Base-by-base conservation (phyloP, 1,284 basidiomycete genomes). In the Bondarzewia mesenterica region DNA sequence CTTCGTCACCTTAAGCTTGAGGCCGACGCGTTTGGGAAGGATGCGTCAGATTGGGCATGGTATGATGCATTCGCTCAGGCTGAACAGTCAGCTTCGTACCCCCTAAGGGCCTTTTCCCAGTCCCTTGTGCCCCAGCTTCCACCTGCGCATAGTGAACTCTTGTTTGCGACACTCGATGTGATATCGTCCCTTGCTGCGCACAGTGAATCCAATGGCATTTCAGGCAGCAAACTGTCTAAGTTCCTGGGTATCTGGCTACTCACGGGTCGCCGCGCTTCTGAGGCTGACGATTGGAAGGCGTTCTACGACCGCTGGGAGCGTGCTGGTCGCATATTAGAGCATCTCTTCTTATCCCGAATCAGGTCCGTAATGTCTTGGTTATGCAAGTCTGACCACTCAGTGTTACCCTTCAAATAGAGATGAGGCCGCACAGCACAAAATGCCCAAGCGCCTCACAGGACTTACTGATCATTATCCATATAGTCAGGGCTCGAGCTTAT, bases 231-330 rank as follows among this genome's bases (percentile, higher is more conserved):
- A 57, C 67, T 88, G 10, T 75, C 78, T 21, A 86, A 81, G 62
- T 70, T 81, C 50, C 65, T 85, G 40, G 86, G 85, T n/a, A 61
- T 85, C 42, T 89, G 86, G 84, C 64, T 89, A 18, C 64, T 89
- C 8, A 66, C 72, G 2, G 59, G 72, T 1, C 67, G 70, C 27
- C 64, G 73, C 15, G 63, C 69, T 4, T 66, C 72, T 38, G 63
- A 67, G 12, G 67, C 63, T 1, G 79, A 84, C 49, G 75, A 79
- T 49, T 82, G 75, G 77, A 39, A 61, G 10, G 56, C 69, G n/a
- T 86, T 89, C 58, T 89, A 88, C 60, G 65, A 69, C 3, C 72
- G 78, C 22, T 89, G 86, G 86, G 82, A 89, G 57, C 69, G 71
- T 23, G 73, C 76, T 18, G 86, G 83, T 22, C 68, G 83, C 20